Evolutionary conservation across 78 protist species (phyloP).

Genomic region (Pirum gemmata): DNA sequence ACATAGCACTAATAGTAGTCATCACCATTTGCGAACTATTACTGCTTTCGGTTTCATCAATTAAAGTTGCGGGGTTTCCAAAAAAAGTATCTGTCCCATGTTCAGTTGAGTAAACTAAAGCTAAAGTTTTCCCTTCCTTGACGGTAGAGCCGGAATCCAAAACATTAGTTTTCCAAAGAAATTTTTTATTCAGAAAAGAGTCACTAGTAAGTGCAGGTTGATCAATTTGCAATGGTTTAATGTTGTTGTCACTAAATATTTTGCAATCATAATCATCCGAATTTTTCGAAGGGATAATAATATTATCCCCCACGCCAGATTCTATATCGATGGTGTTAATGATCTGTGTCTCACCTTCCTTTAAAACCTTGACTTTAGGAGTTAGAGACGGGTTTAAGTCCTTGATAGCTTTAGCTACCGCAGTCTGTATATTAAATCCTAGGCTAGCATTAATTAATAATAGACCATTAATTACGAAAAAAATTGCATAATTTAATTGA

Average conservation of each 20-base stretch:
- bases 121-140: conserved; percentile 72
- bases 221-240: conserved; percentile 56
- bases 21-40: conserved; percentile 65
- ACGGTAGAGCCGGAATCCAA: conserved; percentile 74
- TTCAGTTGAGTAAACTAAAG: conserved; percentile 70
- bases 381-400: conserved; percentile 66
- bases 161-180: conserved; percentile 52
- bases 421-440: conserved; percentile 64
- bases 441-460: conserved; percentile 62
- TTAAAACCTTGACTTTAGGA: conserved; percentile 43
- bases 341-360: conserved; percentile 59
- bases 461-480: conserved; percentile 47
- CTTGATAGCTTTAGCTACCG: conserved; percentile 73
- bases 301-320: no score
- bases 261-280: no score
- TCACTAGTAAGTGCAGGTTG: conserved; percentile 77
- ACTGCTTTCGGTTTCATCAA: conserved; percentile 52
- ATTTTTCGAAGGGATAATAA: no score
- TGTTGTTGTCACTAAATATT: conserved; percentile 47
- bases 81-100: conserved; percentile 76
- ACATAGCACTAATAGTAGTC: conserved; percentile 58
- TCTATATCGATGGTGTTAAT: conserved; percentile 61
- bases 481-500: conserved; percentile 51
- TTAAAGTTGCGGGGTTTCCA: conserved; percentile 72
- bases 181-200: conserved; percentile 60